phyloP scores from a whole-genome alignment of 176 grass and related monocot genomes.

The Zoysia pacifica region DNA sequence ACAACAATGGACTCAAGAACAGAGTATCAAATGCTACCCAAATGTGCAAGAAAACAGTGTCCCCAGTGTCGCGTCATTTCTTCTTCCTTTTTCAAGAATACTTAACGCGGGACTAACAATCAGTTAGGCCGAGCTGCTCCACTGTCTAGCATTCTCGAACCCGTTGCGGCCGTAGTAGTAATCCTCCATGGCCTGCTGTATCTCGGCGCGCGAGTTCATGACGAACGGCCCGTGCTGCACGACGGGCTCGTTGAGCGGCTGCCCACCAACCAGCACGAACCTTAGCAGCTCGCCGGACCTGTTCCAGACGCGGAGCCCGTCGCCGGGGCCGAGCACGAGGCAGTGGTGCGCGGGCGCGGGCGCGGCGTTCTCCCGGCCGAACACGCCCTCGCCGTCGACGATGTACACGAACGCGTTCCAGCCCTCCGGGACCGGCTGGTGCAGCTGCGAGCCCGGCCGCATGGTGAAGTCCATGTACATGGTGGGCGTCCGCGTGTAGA shows the following conservation, averaged over 20 bases:
- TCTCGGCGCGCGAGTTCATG: conserved; percentile 78
- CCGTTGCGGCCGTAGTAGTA: conserved; percentile 66
- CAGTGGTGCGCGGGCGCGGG: conserved; percentile 54
- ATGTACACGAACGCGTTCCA: conserved; percentile 90
- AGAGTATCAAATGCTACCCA: not conserved
- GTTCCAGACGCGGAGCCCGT: conserved; percentile 78
- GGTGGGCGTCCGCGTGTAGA: conserved; percentile 78
- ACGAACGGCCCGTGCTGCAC: conserved; percentile 79
- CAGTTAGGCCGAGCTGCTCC: conserved; percentile 43
- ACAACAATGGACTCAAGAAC: not conserved
- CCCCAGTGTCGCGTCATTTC: no score
- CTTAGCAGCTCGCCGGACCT: conserved; percentile 37
- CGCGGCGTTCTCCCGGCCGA: conserved; percentile 25
- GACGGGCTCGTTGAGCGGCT: conserved; percentile 65
- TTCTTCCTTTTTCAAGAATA: no score
- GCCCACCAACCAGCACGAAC: conserved; percentile 64
- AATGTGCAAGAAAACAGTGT: not conserved
- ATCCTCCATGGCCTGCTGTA: conserved; percentile 75
- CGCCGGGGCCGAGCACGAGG: conserved; percentile 62
- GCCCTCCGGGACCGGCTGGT: conserved; percentile 55
- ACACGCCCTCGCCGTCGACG: conserved; percentile 78
- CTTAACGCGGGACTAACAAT: not conserved
- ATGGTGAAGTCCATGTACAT: conserved; percentile 88
- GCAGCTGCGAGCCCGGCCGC: conserved; percentile 52
- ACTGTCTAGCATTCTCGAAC: conserved; percentile 66